Percentiles rank a stretch among this genome's conserved stretches.
Conservation (phyloP, 2,329 filamentous ascomycete genomes). For the Microsporum ferrugineum region DNA sequence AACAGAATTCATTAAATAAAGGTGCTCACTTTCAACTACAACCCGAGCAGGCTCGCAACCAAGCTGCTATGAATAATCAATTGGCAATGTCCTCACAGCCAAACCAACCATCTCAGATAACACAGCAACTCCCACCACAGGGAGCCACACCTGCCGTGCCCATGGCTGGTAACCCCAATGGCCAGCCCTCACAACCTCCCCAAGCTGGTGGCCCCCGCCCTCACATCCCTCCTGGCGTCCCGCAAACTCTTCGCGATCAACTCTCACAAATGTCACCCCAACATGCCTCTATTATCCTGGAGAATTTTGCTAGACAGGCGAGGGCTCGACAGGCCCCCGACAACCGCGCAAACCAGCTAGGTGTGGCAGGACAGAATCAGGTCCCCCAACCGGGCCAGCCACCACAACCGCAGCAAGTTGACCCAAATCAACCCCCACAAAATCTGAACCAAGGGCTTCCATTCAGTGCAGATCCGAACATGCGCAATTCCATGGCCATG, state of each 20-base stretch:
- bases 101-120: conserved; percentile 32
- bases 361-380: neutral
- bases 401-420: conserved; percentile 19
- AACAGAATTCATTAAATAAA: conserved; percentile 27
- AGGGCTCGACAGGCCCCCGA: conserved; percentile 13
- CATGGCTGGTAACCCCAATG: conserved; percentile 32
- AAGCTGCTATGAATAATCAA: conserved; percentile 37
- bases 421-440: conserved; percentile 24
- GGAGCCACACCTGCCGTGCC: conserved; percentile 33
- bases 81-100: conserved; percentile 29
- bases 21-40: conserved; percentile 20
- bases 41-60: conserved; percentile 29
- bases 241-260: conserved; percentile 26
- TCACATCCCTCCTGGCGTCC: conserved; percentile 26
- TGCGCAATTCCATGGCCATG: conserved; percentile 26
- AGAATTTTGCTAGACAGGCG: conserved; percentile 24
- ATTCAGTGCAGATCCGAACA: conserved; percentile 24
- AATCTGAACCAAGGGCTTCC: conserved; percentile 22
- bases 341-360: neutral
- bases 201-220: conserved; percentile 23
- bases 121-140: conserved; percentile 31
- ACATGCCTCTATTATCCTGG: conserved; percentile 24
- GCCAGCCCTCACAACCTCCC: conserved; percentile 28
- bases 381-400: neutral
- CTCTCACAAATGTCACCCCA: conserved; percentile 27